A percentile compares a stretch with the other conserved stretches of the same genome.
phyloP scores from a whole-genome alignment of 208 protist genomes.

The Leishmania arabica region DNA sequence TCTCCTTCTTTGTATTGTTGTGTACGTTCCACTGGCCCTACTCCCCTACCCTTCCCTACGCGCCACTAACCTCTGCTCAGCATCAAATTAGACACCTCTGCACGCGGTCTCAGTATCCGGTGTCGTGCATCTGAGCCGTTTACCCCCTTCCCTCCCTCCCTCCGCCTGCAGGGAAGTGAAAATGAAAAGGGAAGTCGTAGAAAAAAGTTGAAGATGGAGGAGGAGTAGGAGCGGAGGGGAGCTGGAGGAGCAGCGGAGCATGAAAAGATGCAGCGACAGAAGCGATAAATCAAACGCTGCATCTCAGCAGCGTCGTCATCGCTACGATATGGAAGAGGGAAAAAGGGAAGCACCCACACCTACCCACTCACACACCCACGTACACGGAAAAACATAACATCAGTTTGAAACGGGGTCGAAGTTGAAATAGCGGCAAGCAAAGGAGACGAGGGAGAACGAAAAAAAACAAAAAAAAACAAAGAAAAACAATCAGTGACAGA shows the following conservation, averaged over 20 bases:
- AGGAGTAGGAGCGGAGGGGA: too few relatives aligned
- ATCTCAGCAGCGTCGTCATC: not conserved
- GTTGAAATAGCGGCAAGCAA: not conserved
- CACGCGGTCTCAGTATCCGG: not conserved
- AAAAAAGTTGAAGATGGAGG: not conserved
- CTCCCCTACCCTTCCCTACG: not conserved
- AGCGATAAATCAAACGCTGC: not conserved
- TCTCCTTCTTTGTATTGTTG: slow-evolving; percentile 1
- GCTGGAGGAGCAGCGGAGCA: not conserved
- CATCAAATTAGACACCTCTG: not conserved
- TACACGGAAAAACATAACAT: not conserved
- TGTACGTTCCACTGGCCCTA: not conserved
- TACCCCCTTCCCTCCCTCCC: not conserved
- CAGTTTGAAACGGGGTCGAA: not conserved
- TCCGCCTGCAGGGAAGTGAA: not conserved
- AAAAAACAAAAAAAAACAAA: not conserved
- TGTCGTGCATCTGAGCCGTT: not conserved
- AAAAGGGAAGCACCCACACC: not conserved
- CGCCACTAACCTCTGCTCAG: not conserved
- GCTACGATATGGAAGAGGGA: not conserved
- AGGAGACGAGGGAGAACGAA: not conserved
- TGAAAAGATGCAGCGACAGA: not conserved
- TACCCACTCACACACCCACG: not conserved
- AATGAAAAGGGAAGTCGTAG: not conserved
- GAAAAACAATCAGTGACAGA: not conserved